These are phyloP conservation scores for Globisporangium megalacanthum DNA, from an alignment of 352 stramenopile species.

Conservation along the genomic window DNA sequence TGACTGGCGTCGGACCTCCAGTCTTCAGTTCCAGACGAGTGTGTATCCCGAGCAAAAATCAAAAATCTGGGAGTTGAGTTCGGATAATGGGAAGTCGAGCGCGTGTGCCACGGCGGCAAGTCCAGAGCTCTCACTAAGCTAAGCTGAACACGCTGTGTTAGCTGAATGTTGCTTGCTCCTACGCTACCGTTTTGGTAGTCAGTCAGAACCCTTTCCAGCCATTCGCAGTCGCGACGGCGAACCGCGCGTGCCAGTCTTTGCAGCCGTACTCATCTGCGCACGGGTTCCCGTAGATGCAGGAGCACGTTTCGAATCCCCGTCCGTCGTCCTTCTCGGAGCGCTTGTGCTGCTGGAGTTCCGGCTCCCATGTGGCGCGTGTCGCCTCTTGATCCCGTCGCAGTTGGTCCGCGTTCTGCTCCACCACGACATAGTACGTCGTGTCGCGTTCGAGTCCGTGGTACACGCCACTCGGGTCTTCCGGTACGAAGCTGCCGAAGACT, in stretches of 20 bases:
- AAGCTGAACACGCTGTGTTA: no score
- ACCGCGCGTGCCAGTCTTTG: slow-evolving; percentile 83
- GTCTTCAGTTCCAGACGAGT: no score
- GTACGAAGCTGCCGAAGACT: slow-evolving; percentile 49
- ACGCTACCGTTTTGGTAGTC: neutral
- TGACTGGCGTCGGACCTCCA: no score
- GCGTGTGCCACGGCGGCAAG: no score
- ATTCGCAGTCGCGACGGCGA: slow-evolving; percentile 78
- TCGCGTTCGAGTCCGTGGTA: slow-evolving; percentile 67
- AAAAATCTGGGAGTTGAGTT: no score
- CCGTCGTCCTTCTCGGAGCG: slow-evolving; percentile 45
- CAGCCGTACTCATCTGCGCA: slow-evolving; percentile 89
- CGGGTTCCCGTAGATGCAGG: slow-evolving; percentile 87
- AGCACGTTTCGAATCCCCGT: slow-evolving; percentile 78
- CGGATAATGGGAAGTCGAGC: no score
- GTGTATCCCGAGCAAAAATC: no score
- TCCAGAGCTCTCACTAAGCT: no score
- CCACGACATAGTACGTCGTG: slow-evolving; percentile 76
- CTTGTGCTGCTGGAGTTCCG: slow-evolving; percentile 26
- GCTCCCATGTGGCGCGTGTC: slow-evolving; percentile 42
- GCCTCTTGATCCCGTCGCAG: slow-evolving; percentile 58
- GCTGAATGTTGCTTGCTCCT: no score
- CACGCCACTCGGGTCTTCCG: slow-evolving; percentile 63
- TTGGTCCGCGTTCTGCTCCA: slow-evolving; percentile 75
- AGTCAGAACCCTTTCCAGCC: slow-evolving; percentile 86